phyloP scores from a whole-genome alignment of 352 stramenopile genomes.

The Globisporangium parvum region DNA sequence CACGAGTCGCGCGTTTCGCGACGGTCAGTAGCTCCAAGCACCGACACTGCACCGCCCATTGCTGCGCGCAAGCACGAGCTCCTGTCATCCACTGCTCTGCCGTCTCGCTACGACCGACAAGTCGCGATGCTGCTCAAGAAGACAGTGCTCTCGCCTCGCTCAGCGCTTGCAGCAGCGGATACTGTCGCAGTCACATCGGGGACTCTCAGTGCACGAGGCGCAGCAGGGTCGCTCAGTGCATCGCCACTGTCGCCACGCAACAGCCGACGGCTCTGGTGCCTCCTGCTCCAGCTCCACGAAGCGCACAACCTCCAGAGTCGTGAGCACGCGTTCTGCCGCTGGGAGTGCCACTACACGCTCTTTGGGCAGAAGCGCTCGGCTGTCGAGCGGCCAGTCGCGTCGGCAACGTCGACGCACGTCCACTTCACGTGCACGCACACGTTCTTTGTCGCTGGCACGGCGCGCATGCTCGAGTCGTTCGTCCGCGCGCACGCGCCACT shows the following conservation, averaged over 20 bases:
- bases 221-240: background rate
- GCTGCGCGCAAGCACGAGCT: conserved; percentile 29
- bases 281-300: conserved; percentile 53
- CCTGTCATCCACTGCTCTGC: conserved; percentile 12
- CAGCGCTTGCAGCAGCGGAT: conserved; percentile 11
- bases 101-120: conserved; percentile 30
- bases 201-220: background rate
- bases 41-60: conserved; percentile 1
- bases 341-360: conserved; percentile 70
- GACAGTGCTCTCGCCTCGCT: conserved; percentile 35
- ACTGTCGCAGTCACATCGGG: too few species aligned
- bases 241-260: conserved; percentile 28
- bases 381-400: conserved; percentile 27
- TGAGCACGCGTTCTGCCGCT: conserved; percentile 51
- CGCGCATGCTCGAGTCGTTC: conserved; percentile 23
- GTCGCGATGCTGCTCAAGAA: conserved; percentile 50
- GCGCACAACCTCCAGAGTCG: conserved; percentile 54
- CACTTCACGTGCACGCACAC: conserved; percentile 61
- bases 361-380: conserved; percentile 50
- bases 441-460: conserved; percentile 44
- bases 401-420: conserved; percentile 12
- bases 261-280: conserved; percentile 35
- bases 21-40: background rate
- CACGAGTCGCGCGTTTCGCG: too few species aligned
- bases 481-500: conserved; percentile 27